These are phyloP conservation scores for Suillus hirtellus DNA, from an alignment of 768 basidiomycete genomes.

Conservation along the genomic window DNA sequence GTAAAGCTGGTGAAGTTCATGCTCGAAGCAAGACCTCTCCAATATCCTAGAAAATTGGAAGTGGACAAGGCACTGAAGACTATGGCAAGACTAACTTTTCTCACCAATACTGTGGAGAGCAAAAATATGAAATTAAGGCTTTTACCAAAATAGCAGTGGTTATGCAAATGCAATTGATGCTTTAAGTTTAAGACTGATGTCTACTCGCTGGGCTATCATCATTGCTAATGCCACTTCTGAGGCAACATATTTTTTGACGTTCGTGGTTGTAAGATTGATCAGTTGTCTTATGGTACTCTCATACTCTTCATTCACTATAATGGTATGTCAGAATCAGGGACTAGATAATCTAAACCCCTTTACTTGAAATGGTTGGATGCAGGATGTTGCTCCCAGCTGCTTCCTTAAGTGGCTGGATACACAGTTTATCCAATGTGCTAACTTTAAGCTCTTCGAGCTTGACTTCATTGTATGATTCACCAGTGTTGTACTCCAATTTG, in stretches of 20 bases:
- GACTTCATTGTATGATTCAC: neutral
- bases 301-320: conserved; percentile 8
- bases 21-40: conserved; percentile 17
- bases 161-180: conserved; percentile 9
- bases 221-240: conserved; percentile 12
- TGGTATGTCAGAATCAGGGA: neutral
- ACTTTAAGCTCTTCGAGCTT: conserved; percentile 1
- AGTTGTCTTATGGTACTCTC: conserved; percentile 6
- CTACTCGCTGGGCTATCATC: conserved; percentile 12
- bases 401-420: conserved; percentile 9
- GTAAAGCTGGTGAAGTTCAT: conserved; percentile 12
- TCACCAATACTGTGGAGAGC: conserved; percentile 8
- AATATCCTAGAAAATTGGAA: conserved; percentile 17
- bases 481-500: conserved; percentile 4
- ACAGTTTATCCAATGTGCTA: conserved; percentile 4
- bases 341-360: neutral
- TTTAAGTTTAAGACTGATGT: conserved; percentile 3
- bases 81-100: conserved; percentile 10
- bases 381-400: conserved; percentile 6
- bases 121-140: neutral
- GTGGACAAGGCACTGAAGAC: neutral
- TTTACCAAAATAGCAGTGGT: neutral
- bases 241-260: conserved; percentile 11
- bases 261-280: conserved; percentile 11
- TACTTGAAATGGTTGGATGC: conserved; percentile 12